Conservation (phyloP, 2,329 filamentous ascomycete genomes). For the Aphanoascus verrucosus region DNA sequence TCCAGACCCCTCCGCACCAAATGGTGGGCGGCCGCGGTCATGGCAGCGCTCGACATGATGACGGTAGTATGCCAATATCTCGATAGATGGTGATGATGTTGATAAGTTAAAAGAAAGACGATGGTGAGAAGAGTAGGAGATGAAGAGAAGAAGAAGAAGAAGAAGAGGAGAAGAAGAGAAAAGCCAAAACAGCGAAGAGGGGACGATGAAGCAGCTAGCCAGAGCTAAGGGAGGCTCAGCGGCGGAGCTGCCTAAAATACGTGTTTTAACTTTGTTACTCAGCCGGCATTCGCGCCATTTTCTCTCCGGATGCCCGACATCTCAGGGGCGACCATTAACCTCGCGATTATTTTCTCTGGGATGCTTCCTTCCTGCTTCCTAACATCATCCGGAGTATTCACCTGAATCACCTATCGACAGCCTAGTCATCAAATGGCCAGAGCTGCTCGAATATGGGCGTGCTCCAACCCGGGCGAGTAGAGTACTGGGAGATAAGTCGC, state of each 20-base stretch:
- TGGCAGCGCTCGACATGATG: background rate
- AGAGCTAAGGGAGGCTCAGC: no score
- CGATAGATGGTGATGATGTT: no score
- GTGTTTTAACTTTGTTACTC: background rate
- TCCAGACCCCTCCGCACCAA: background rate
- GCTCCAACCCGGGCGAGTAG: background rate
- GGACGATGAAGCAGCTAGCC: background rate
- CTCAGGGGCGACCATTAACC: no score
- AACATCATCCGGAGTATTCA: no score
- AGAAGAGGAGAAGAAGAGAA: background rate
- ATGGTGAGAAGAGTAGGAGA: background rate
- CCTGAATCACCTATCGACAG: no score
- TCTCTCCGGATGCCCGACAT: no score
- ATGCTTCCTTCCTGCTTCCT: no score
- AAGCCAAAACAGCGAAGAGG: background rate
- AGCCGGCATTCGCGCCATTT: background rate
- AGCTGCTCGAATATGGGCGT: conserved; percentile 5
- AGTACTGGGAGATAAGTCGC: conserved; percentile 7
- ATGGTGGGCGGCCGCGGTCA: conserved; percentile 1
- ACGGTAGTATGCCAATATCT: background rate
- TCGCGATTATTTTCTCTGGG: no score
- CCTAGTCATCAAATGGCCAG: conserved; percentile 12
- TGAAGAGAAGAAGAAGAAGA: background rate
- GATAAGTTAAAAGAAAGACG: background rate
- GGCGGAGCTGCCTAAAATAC: no score